Evolutionary conservation across 345 rosid genomes (phyloP), one percentile per base, ranked within the genome.

Genomic region (Eucalyptus tenuipes): DNA sequence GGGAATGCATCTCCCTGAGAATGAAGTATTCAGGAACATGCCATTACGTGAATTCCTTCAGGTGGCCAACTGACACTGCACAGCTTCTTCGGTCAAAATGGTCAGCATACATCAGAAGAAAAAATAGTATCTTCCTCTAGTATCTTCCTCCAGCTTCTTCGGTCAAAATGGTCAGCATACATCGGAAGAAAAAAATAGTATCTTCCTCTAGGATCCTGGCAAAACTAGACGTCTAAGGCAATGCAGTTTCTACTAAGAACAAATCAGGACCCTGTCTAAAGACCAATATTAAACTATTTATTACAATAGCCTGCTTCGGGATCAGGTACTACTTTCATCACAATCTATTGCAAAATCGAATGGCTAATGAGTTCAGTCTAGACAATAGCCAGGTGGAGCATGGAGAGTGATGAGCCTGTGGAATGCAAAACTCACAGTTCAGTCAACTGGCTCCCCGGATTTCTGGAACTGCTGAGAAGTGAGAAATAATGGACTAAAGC

Each of bases 401-500:
- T 15, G 33, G 10, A 64, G 20, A n/a, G 75, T 64, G 75, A 64
- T 15, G 37, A 64, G 40, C 40, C 75, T n/a, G 3, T 14, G 75
- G 75, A n/a, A 64, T 64, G 40, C 20, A 2, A 64, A 64, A n/a
- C 37, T 64, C 75, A n/a, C 40, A n/a, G 75, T 64, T 64, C 16
- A n/a, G 75, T 64, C 75, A 64, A 64, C 75, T 64, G 40, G 40
- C 37, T 64, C 20, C 37, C 37, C 31, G 6, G 86, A 80, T 59
- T 88, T 89, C 49, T 49, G 91, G 86, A 91, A 91, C 75, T 93
- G 91, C 52, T 89, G 89, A 57, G 92, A 91, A 15, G 89, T 88
- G 57, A 90, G 93, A 89, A 79, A 91, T 91, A 27, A 90, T 91
- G 33, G 93, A 91, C 86, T 92, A 95, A 88, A 93, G 96, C 91